These are phyloP conservation scores for Massospora cicadina DNA, from an alignment of 371 early-diverging fungal genomes.

Conservation along the genomic window DNA sequence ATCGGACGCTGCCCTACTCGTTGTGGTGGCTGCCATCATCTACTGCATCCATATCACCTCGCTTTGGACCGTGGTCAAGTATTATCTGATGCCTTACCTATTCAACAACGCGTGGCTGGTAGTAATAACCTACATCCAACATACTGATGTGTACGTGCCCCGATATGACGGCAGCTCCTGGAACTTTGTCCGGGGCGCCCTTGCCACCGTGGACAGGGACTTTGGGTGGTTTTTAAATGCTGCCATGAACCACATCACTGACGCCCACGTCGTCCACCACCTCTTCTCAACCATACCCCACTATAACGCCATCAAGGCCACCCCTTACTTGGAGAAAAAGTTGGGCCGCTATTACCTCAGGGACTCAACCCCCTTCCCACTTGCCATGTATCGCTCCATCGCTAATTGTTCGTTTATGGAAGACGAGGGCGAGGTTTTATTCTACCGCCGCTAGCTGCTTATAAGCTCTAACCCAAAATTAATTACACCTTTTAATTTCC, in stretches of 20 bases:
- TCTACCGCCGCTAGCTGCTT: conserved; percentile 18
- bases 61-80: conserved; percentile 39
- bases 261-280: conserved; percentile 78
- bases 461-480: too few species aligned
- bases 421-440: conserved; percentile 47
- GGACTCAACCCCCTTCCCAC: conserved; percentile 41
- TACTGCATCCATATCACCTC: conserved; percentile 26
- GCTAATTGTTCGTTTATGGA: conserved; percentile 62
- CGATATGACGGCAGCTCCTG: conserved; percentile 57
- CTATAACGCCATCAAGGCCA: conserved; percentile 76
- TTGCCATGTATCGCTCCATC: conserved; percentile 42
- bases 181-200: conserved; percentile 77
- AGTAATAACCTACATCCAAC: conserved; percentile 75
- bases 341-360: conserved; percentile 55
- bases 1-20: conserved; percentile 46
- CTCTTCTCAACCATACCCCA: conserved; percentile 81
- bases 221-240: conserved; percentile 60
- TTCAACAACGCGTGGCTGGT: conserved; percentile 74
- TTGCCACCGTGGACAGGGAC: conserved; percentile 70
- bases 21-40: conserved; percentile 27
- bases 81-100: conserved; percentile 71
- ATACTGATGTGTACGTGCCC: conserved; percentile 63
- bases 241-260: conserved; percentile 64
- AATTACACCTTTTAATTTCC: too few species aligned
- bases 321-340: conserved; percentile 44